Base-by-base conservation (phyloP, 768 basidiomycete genomes). In the Pleurotus djamor region DNA sequence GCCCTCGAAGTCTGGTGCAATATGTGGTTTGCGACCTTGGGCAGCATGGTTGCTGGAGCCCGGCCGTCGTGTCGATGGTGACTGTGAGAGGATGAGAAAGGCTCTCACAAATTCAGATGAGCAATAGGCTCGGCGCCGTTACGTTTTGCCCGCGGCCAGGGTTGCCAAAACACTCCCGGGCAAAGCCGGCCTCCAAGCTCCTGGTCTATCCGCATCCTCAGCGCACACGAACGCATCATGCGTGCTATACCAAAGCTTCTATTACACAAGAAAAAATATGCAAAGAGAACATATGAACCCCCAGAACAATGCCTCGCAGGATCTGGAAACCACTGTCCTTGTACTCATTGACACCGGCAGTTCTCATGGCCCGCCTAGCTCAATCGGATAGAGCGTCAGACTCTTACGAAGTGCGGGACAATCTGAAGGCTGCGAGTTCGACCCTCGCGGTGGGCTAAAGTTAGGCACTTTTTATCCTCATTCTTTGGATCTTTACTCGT, bases 341-440 rank as follows among this genome's bases (percentile, higher is more conserved):
- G 21, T 28, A 3, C 21, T 28, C 21, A 28, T 28, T 28, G 21
- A 28, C 21, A 28, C 21, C 38, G 2, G 4, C 1, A 41, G 38
- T 10, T 41, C 2, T 2, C n/a, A 45, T 44, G 5, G 80, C 80
- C 81, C 77, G 80, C 79, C 81, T 83, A 82, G 81, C 81, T 83
- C 82, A 82, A 83, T 82, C 78, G 82, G 82, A 77, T 81, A 83
- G 81, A 83, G 82, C 82, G 82, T 82, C 80, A 81, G 81, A 82
- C 82, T 83, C 72, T 80, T 80, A 80, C 56, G 28, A 34, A 9
- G 9, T 10, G 54, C 37, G 37, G 54, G 54, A 43, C 21, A 28
- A 87, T 87, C 86, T 87, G 83, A 87, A 87, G 86, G 86, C 83
- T 87, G 86, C 86, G 86, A 85, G 86, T 87, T 87, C 86, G 86